Evolutionary conservation across 2,329 filamentous ascomycete species (phyloP).

Genomic region (Bipolaris gigantea): DNA sequence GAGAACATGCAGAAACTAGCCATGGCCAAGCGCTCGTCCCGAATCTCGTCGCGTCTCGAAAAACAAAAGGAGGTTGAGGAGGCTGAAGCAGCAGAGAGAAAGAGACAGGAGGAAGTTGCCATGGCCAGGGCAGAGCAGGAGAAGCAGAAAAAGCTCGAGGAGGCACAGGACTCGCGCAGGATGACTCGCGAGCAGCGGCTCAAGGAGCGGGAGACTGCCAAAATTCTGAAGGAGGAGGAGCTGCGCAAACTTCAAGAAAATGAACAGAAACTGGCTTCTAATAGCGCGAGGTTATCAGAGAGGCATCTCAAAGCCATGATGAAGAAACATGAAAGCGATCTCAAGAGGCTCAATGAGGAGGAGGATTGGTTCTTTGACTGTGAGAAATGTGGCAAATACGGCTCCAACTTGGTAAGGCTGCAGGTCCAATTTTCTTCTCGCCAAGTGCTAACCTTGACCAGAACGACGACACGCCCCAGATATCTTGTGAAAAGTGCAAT

Average conservation of each 20-base stretch:
- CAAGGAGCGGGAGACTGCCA: constrained; percentile 81
- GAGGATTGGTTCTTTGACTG: constrained; percentile 97
- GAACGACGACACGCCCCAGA: constrained; percentile 91
- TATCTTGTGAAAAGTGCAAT: constrained; percentile 90
- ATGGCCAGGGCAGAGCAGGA: constrained; percentile 63
- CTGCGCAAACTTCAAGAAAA: constrained; percentile 77
- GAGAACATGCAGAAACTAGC: constrained; percentile 82
- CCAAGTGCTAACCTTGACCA: constrained; percentile 33
- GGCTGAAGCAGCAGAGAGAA: constrained; percentile 69
- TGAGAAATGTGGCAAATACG: constrained; percentile 80
- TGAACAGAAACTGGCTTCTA: constrained; percentile 58
- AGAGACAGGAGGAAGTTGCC: constrained; percentile 64
- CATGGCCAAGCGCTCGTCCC: constrained; percentile 90
- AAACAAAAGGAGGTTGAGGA: constrained; percentile 74
- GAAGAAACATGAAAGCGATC: constrained; percentile 74
- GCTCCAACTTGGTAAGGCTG: constrained; percentile 67
- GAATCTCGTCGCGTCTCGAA: constrained; percentile 80
- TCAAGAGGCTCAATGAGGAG: constrained; percentile 68
- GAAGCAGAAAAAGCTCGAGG: constrained; percentile 65
- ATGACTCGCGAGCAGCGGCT: constrained; percentile 83
- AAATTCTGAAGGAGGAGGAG: constrained; percentile 82
- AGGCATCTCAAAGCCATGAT: constrained; percentile 81
- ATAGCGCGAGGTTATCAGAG: constrained; percentile 66
- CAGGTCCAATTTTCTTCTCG: not conserved
- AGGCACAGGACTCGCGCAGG: constrained; percentile 76